A percentile compares a stretch with the other conserved stretches of the same genome.
Conservation (phyloP, 75 land plant genomes). For the Picea glauca region DNA sequence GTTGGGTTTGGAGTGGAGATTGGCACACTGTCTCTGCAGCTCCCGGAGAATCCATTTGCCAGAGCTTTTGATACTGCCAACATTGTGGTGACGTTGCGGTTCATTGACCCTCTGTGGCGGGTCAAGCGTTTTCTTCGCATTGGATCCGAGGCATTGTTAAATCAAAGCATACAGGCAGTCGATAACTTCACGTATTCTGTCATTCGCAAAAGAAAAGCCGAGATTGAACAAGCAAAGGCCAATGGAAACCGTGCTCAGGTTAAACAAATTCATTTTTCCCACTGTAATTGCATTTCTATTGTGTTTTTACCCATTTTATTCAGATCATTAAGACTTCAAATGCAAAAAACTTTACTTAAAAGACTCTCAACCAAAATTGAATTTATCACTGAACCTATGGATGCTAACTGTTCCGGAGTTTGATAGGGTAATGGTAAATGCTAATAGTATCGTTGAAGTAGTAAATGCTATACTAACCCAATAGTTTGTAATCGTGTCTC, state of each 20-base stretch:
- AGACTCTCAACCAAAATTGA: no score
- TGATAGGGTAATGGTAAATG: no score
- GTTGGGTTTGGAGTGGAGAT: conserved; percentile 95
- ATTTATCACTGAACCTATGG: no score
- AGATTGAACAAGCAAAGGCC: conserved; percentile 39
- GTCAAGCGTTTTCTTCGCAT: conserved; percentile 56
- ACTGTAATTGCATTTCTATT: no score
- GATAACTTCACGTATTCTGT: conserved; percentile 83
- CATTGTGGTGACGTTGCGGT: conserved; percentile 63
- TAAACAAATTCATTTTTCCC: not conserved
- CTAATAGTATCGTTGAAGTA: no score
- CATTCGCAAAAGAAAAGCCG: conserved; percentile 65
- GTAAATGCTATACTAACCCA: no score
- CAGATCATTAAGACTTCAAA: no score
- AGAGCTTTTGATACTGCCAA: conserved; percentile 77
- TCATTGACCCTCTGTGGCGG: conserved; percentile 84
- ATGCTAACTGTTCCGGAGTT: no score
- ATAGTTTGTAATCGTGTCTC: no score
- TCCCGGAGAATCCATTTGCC: conserved; percentile 75
- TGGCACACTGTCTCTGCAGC: conserved; percentile 61
- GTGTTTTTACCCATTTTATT: no score
- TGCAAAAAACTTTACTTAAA: no score
- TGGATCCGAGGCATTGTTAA: conserved; percentile 73
- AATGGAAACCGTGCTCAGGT: conserved; percentile 27
- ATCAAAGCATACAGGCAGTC: conserved; percentile 56